phyloP scores from a whole-genome alignment of 495 filamentous ascomycete genomes.

The Talaromyces stipitatus region DNA sequence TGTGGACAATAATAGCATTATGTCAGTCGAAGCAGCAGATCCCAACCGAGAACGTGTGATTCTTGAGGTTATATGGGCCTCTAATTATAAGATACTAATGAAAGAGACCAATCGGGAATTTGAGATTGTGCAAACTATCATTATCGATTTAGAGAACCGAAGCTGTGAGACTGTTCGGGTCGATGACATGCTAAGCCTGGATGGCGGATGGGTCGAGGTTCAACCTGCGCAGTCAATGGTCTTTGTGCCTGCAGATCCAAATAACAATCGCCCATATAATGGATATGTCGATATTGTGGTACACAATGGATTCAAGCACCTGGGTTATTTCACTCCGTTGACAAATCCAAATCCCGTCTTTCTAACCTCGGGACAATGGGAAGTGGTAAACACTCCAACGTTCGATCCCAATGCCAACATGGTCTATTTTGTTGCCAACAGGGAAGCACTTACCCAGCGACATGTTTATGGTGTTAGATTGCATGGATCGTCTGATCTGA shows the following conservation, averaged over 20 bases:
- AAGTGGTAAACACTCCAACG: constrained; percentile 81
- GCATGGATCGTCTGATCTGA: constrained; percentile 67
- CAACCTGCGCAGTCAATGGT: constrained; percentile 72
- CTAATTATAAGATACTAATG: constrained; percentile 65
- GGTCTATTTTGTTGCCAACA: constrained; percentile 86
- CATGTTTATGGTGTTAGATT: constrained; percentile 86
- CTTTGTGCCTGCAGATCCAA: constrained; percentile 77
- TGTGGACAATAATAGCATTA: constrained; percentile 65
- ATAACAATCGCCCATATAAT: constrained; percentile 67
- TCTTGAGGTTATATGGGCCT: constrained; percentile 89
- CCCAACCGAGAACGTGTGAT: constrained; percentile 81
- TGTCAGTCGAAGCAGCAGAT: constrained; percentile 68
- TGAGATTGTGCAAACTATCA: constrained; percentile 74
- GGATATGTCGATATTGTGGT: constrained; percentile 93
- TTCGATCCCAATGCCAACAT: constrained; percentile 78
- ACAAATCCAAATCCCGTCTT: constrained; percentile 72
- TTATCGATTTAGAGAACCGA: constrained; percentile 74
- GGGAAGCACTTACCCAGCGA: constrained; percentile 77
- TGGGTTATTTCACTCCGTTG: constrained; percentile 90
- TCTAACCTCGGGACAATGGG: constrained; percentile 86
- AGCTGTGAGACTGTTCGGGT: constrained; percentile 67
- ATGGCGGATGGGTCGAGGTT: constrained; percentile 98
- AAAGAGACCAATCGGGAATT: constrained; percentile 92
- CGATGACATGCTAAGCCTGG: no score
- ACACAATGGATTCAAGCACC: constrained; percentile 77